Base-by-base conservation (phyloP, 1,284 basidiomycete species). In the Pseudozyma sp. region DNA sequence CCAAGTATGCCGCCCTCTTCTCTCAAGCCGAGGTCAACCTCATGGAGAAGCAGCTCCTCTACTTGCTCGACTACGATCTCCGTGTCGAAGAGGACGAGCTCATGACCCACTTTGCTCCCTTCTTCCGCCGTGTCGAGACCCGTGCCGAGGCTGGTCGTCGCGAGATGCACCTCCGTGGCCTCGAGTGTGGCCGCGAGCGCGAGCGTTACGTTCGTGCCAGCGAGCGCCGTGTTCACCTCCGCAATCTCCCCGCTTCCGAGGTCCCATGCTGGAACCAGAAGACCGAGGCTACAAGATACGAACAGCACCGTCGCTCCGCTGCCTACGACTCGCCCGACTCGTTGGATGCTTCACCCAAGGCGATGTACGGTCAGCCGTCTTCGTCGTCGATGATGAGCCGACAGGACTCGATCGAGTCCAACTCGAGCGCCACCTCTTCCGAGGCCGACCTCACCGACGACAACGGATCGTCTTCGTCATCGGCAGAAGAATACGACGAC, bases 1-100 rank as follows among this genome's bases (percentile, higher is more conserved):
- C 77, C 57, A 86, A 87, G 59, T 94, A 95, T 86, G 92, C 91
- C 19, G 87, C 88, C 53, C 86, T 88, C 69, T 90, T 95, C 85
- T 90, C 86, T 11, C 87, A 87, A 62, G 86, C 88, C 59, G 88
- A 89, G 84, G 87, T 97, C 86, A 97, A 96, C 86, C 88, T 95
- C 76, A 97, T 97, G 95, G 95, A 98, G 88, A 93, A 92, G 87
- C 94, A 98, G 62, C 77, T 85, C 12, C 78, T 85, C 58, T 83
- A 82, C 72, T 74, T 85, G 16, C 82, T 85, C 59, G 83, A 85
- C 73, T 85, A 85, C 76, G 83, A 85, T 53, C 78, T 85, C 31
- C 78, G 83, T 31, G 79, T 85, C 58, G 82, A 85, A 58, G 83
- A 85, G 71, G 78, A 84, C 14, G 83, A 85, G 73, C 71, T 85